A percentile compares a stretch with the other conserved stretches of the same genome.
phyloP scores from a whole-genome alignment of 164 flowering plant species.

The Tetracentron sinense region DNA sequence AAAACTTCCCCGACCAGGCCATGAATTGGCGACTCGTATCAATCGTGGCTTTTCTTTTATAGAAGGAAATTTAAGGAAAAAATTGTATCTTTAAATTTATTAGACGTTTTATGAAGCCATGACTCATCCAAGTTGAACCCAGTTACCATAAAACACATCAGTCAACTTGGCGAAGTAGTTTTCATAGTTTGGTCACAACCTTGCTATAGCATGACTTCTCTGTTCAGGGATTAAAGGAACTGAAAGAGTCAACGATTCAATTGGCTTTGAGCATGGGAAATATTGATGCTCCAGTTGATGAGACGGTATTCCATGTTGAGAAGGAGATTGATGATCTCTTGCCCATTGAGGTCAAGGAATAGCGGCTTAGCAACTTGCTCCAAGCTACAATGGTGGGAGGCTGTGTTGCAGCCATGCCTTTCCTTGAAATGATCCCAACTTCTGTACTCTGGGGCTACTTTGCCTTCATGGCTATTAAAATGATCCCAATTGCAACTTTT shows the following conservation, averaged over 20 bases:
- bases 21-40: background rate
- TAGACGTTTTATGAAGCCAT: no score
- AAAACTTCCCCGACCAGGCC: background rate
- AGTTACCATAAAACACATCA: no score
- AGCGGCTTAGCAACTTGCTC: constrained; percentile 28
- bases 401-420: background rate
- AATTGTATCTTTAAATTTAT: no score
- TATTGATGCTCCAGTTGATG: constrained; percentile 88
- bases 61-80: no score
- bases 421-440: background rate
- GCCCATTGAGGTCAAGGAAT: constrained; percentile 98
- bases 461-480: background rate
- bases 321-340: constrained; percentile 94
- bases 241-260: constrained; percentile 87
- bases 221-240: constrained; percentile 71
- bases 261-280: constrained; percentile 82
- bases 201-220: background rate
- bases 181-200: background rate
- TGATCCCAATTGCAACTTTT: constrained; percentile 80
- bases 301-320: constrained; percentile 89
- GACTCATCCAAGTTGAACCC: no score
- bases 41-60: no score
- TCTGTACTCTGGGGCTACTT: background rate
- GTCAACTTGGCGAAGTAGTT: background rate
- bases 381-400: background rate